Conservation (phyloP, 129 eudicot genomes). For the Smallanthus sonchifolius region DNA sequence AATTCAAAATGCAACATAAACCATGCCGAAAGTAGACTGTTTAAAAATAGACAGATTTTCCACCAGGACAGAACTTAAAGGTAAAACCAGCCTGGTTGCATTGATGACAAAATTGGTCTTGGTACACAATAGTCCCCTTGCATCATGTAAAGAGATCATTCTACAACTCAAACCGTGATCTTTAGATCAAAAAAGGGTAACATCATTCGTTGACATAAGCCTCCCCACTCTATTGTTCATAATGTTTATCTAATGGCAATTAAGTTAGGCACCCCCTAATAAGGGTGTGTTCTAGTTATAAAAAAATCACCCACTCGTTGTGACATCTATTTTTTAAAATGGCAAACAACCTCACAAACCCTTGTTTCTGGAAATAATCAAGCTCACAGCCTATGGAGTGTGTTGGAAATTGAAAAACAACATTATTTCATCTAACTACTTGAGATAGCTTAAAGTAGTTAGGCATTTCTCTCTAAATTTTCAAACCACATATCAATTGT, state of each 20-base stretch:
- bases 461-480: neutral
- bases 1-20: conserved; percentile 18
- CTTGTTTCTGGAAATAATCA: neutral
- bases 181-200: neutral
- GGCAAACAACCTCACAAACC: neutral
- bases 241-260: neutral
- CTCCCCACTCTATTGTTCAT: neutral
- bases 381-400: neutral
- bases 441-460: neutral
- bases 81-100: conserved; percentile 3
- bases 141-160: neutral
- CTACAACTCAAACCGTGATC: neutral
- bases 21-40: neutral
- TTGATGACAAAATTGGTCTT: neutral
- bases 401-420: neutral
- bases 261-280: neutral
- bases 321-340: neutral
- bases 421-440: conserved; percentile 15
- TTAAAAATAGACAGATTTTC: neutral
- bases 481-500: conserved; percentile 1
- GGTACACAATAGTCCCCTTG: neutral
- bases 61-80: neutral
- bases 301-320: neutral
- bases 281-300: neutral
- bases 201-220: neutral